A percentile compares a stretch with the other conserved stretches of the same genome.
These are phyloP conservation scores for Blepharisma stoltei DNA, from an alignment of 73 alveolate species.

Conservation along the genomic window DNA sequence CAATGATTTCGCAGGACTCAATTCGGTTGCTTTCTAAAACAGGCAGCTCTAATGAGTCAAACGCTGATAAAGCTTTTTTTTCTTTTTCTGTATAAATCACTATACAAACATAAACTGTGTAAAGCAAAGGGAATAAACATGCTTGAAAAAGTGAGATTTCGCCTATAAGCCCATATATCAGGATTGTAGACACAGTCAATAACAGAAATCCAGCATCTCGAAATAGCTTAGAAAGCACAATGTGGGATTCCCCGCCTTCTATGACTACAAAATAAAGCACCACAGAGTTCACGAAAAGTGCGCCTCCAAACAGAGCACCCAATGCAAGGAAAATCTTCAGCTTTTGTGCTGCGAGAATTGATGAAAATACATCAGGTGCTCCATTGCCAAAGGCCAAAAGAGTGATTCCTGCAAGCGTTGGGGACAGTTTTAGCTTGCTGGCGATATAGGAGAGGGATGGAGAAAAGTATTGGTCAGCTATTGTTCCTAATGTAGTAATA, in stretches of 20 bases:
- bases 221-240: background rate
- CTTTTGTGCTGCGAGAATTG: conserved; percentile 83
- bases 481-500: conserved; percentile 58
- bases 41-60: conserved; percentile 12
- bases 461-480: conserved; percentile 74
- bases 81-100: conserved; percentile 12
- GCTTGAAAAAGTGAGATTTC: conserved; percentile 23
- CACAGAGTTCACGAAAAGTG: conserved; percentile 54
- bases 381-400: conserved; percentile 98
- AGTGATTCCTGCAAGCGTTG: conserved; percentile 82
- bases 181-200: background rate
- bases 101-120: conserved; percentile 26
- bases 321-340: conserved; percentile 59
- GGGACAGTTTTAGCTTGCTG: conserved; percentile 42
- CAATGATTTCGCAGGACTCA: conserved; percentile 20
- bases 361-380: conserved; percentile 97
- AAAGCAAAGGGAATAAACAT: conserved; percentile 30
- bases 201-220: conserved; percentile 19
- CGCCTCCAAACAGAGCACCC: conserved; percentile 64
- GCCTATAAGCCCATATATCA: conserved; percentile 11
- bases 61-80: background rate
- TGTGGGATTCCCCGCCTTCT: background rate
- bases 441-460: conserved; percentile 62
- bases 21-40: background rate
- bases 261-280: conserved; percentile 21